Evolutionary conservation across 2,329 filamentous ascomycete genomes (phyloP).

Genomic region (Phyllosticta citriasiana): DNA sequence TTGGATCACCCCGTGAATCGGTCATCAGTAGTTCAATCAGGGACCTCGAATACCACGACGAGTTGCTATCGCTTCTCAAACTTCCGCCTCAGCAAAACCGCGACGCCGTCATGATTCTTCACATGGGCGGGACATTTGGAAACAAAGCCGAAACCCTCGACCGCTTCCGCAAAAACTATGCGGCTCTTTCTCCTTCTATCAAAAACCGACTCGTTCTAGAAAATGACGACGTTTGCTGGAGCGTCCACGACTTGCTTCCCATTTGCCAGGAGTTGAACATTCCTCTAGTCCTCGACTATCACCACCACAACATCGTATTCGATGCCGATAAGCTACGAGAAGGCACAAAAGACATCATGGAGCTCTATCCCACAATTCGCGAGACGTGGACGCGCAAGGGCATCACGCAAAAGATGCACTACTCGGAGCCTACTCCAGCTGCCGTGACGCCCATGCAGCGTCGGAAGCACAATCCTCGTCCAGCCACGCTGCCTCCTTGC

Average conservation of each 20-base stretch:
- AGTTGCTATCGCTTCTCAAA: conserved; percentile 67
- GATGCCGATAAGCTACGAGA: conserved; percentile 64
- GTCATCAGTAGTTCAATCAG: conserved; percentile 70
- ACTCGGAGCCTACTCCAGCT: conserved; percentile 69
- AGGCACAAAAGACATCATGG: conserved; percentile 71
- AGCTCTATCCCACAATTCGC: conserved; percentile 64
- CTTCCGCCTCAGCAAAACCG: conserved; percentile 68
- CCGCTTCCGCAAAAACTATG: conserved; percentile 69
- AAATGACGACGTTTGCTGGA: conserved; percentile 89
- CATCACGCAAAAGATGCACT: conserved; percentile 95
- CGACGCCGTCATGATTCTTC: conserved; percentile 88
- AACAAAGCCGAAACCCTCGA: conserved; percentile 72
- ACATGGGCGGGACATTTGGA: conserved; percentile 85
- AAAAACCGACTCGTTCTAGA: conserved; percentile 80
- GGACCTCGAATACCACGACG: conserved; percentile 80
- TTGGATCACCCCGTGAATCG: conserved; percentile 69
- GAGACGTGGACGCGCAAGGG: conserved; percentile 75
- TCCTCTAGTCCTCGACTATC: conserved; percentile 82
- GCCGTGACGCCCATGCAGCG: conserved; percentile 70
- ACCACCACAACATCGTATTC: conserved; percentile 93
- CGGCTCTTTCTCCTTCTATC: conserved; percentile 53
- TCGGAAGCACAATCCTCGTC: conserved; percentile 75
- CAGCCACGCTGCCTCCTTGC: conserved; percentile 73
- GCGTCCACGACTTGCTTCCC: conserved; percentile 82
- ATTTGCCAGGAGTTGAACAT: conserved; percentile 92